Base-by-base conservation (phyloP, 129 eudicot species). In the Calendula officinalis region DNA sequence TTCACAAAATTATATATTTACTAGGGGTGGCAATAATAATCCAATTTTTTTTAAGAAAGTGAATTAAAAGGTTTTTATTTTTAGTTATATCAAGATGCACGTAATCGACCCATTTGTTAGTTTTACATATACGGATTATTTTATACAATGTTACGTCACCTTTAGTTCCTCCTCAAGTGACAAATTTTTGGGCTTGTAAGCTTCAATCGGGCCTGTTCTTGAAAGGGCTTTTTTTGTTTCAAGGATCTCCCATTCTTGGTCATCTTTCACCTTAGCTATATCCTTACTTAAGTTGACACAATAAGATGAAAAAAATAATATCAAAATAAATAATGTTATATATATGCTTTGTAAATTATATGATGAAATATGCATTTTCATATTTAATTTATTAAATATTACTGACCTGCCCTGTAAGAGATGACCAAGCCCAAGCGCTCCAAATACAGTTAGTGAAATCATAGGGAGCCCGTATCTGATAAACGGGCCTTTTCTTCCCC, bases 381-480 rank as follows among this genome's bases (percentile, higher is more conserved):
- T 30, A 10, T 13, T 56, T 6, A 54, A n/a, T 47, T 58, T 46
- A n/a, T 37, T 46, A 38, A 27, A 56, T n/a, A 56, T 27, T 14
- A 66, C 72, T 71, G 48, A 88, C 98, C 96, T 88, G 60, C 96
- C 96, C 74, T 88, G 96, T 74, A 88, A 72, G 56, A 92, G 87
- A 79, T 92, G 95, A 65, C 95, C 96, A 44, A 92, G 91, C 34
- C 96, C 96, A 62, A 92, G 80, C 13, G 96, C 77, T 46, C 99
- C 99, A 71, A 92, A 63, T 60, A 92, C 95, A 13, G 89, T 85
- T 56, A 88, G 80, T 49, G 99, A 92, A 62, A 92, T 83, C 96
- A 92, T 89, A 30, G 99, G 99, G 37, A 92, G 91, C 11, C 99
- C 99, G 41, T 92, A 92, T 73, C 99, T 81, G 36, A 92, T 39